These are phyloP conservation scores for Boletus reticulatus DNA, from an alignment of 768 basidiomycete species.

Conservation along the genomic window DNA sequence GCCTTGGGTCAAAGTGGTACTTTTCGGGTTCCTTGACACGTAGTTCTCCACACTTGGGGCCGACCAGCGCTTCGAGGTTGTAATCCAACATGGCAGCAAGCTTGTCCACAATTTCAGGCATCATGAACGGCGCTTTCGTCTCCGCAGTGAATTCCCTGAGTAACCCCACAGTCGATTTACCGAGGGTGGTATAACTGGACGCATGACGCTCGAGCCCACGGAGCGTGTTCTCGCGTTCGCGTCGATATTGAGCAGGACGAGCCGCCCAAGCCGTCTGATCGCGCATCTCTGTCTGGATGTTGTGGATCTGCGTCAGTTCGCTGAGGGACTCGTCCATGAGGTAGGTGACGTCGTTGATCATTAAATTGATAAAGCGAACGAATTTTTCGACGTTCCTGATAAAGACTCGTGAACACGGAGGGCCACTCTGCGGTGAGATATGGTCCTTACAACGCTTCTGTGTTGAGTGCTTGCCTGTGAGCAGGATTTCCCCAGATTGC, in stretches of 20 bases:
- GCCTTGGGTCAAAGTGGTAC: conserved; percentile 83
- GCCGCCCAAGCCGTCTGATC: conserved; percentile 69
- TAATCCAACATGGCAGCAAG: conserved; percentile 97
- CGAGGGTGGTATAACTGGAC: conserved; percentile 82
- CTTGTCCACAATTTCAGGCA: conserved; percentile 92
- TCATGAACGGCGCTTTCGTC: conserved; percentile 90
- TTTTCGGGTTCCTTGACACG: conserved; percentile 84
- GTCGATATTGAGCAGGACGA: conserved; percentile 65
- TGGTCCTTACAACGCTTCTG: conserved; percentile 65
- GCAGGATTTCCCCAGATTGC: conserved; percentile 88
- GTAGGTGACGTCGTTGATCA: conserved; percentile 99
- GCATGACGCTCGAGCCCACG: conserved; percentile 83
- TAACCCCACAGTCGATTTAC: conserved; percentile 85
- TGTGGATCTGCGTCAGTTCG: conserved; percentile 85
- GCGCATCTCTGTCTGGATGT: conserved; percentile 83
- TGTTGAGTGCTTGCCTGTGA: conserved; percentile 83
- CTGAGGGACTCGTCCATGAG: conserved; percentile 95
- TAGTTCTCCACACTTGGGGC: conserved; percentile 84
- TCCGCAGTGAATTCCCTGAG: conserved; percentile 91
- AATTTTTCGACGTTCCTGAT: conserved; percentile 86
- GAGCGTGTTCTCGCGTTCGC: conserved; percentile 78
- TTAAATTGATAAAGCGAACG: conserved; percentile 92
- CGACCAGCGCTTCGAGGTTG: conserved; percentile 86
- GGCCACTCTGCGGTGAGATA: neutral
- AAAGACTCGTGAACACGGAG: conserved; percentile 6